Evolutionary conservation across 441 rosid species (phyloP).

Genomic region (Erodium texanum): DNA sequence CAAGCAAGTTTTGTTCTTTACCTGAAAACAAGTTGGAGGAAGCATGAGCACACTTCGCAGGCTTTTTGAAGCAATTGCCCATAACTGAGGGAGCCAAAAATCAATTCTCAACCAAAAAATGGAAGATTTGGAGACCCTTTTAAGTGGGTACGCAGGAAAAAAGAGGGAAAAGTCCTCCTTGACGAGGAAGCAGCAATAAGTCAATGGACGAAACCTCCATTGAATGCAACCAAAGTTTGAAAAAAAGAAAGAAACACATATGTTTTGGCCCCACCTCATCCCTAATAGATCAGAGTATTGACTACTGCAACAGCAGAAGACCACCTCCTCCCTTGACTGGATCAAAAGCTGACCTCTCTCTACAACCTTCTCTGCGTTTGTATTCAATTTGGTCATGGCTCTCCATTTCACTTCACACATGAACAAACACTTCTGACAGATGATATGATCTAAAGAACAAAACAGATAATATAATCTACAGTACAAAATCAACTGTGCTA

Average conservation of each 20-base stretch:
- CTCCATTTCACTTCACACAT: too few species aligned
- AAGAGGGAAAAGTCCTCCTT: not conserved
- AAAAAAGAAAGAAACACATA: not conserved
- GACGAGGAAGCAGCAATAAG: not conserved
- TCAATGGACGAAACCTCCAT: constrained; percentile 8
- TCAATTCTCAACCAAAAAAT: not conserved
- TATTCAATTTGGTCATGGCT: too few species aligned
- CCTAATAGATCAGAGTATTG: not conserved
- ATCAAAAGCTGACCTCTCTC: not conserved
- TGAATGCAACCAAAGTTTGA: not conserved
- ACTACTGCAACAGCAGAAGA: not conserved
- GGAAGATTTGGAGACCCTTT: not conserved
- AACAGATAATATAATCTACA: too few species aligned
- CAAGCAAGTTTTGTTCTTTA: constrained; percentile 10
- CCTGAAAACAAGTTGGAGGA: constrained; percentile 37
- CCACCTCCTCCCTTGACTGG: not conserved
- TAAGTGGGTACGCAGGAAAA: not conserved
- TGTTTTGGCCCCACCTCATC: not conserved
- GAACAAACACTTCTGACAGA: too few species aligned
- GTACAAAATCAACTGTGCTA: too few species aligned
- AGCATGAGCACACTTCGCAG: constrained; percentile 42
- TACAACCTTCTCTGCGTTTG: too few species aligned
- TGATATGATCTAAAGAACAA: too few species aligned
- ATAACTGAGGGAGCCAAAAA: constrained; percentile 15
- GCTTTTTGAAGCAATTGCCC: constrained; percentile 45